Conservation (phyloP, 495 filamentous ascomycete species). For the Hypoxylon lenormandii region DNA sequence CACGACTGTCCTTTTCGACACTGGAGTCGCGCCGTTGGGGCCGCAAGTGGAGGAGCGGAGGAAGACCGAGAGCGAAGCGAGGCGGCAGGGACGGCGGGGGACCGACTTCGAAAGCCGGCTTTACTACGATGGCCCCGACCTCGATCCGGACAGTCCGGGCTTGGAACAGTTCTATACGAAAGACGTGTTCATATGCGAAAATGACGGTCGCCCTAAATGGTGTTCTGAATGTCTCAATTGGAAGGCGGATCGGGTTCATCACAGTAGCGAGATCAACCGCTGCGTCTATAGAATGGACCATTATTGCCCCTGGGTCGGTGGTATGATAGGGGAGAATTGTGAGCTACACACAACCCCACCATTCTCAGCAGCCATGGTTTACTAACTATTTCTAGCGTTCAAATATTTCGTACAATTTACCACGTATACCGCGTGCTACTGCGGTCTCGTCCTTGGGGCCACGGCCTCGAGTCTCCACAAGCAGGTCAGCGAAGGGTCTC, state of each 20-base stretch:
- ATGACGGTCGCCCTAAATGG: constrained; percentile 81
- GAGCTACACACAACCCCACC: constrained; percentile 30
- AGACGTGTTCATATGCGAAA: constrained; percentile 83
- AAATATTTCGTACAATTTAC: constrained; percentile 93
- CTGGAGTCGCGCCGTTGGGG: constrained; percentile 76
- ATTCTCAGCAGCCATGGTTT: too few species aligned
- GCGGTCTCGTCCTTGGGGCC: constrained; percentile 69
- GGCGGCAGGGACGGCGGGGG: constrained; percentile 39
- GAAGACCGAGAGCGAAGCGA: constrained; percentile 38
- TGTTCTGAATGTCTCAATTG: constrained; percentile 82
- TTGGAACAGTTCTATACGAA: constrained; percentile 76
- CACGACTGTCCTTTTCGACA: constrained; percentile 71
- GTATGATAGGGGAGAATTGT: constrained; percentile 82
- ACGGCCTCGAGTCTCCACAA: constrained; percentile 51
- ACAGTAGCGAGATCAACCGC: constrained; percentile 81
- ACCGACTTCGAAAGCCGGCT: constrained; percentile 58
- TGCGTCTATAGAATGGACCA: constrained; percentile 93
- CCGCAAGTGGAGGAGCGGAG: constrained; percentile 52
- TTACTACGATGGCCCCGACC: constrained; percentile 53
- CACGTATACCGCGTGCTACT: constrained; percentile 75
- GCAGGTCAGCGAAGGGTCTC: constrained; percentile 35
- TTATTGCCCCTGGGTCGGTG: constrained; percentile 95
- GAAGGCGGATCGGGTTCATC: constrained; percentile 86
- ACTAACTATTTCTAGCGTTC: constrained; percentile 62
- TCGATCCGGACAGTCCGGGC: constrained; percentile 60